Evolutionary conservation across 2,329 filamentous ascomycete species (phyloP), one percentile per base, ranked within the genome.

Genomic region (Cercospora zeae-maydis): DNA sequence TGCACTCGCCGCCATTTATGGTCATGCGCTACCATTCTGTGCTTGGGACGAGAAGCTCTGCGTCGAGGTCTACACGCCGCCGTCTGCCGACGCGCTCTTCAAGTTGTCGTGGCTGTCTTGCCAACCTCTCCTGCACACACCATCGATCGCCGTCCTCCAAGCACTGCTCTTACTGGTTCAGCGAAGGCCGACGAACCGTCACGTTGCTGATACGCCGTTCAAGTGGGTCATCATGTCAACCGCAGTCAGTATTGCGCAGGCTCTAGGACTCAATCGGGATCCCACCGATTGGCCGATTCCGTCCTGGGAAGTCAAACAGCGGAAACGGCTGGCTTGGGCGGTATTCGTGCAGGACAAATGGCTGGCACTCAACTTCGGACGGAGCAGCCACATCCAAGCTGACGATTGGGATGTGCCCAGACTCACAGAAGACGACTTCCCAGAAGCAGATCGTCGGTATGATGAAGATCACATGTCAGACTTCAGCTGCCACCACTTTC

Each of bases 281-380:
- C 86, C 85, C 65, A 82, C 83, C 0, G 74, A 78, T 19, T 89
- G 87, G 87, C 80, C 82, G 10, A 83, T 89, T 45, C 86, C 86
- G 1, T 75, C 77, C 0, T 88, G 86, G 85, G 87, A 89, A 69
- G 81, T 84, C 59, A 83, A 85, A 0, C 75, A 88, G 16, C 78
- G 87, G 13, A 84, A 84, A 68, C 77, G 87, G 13, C 75, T 89
- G 0, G 85, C 84, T 0, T 89, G 87, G 86, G 86, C 82, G 1
- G 73, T 88, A 0, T 88, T 83, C 65, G 85, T 87, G 79, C 86
- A 88, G 70, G 86, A 89, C 66, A 86, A 84, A 68, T 87, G 83
- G 85, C 81, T 82, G 2, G 80, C 83, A 2, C 77, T 86, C 37
- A 81, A 84, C 30, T 82, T 85, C 66, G 85, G 85, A 7, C 78